A percentile compares a stretch with the other conserved stretches of the same genome.
Evolutionary conservation across 805 yeast species (phyloP).

Genomic region (Jamesozyma hellenica): DNA sequence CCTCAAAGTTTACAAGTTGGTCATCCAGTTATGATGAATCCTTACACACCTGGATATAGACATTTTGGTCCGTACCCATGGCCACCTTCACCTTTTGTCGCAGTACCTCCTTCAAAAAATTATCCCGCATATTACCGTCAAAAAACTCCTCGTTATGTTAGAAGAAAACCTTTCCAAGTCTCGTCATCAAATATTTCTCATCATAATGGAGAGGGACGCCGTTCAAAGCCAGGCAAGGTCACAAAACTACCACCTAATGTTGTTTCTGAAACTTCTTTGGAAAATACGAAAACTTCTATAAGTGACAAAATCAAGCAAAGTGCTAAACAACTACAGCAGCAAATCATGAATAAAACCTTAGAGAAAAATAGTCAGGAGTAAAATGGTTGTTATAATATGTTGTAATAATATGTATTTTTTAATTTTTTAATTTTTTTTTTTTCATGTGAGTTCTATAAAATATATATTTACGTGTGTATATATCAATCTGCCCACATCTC

Average conservation of each 20-base stretch:
- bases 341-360: background rate
- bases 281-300: background rate
- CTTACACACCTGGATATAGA: slow-evolving; percentile 5
- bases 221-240: slow-evolving; percentile 1
- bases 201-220: background rate
- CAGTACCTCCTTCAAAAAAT: background rate
- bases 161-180: slow-evolving; percentile 5
- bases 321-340: slow-evolving; percentile 5
- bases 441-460: too few species aligned
- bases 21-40: background rate
- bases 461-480: too few species aligned
- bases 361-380: background rate
- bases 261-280: background rate
- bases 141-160: slow-evolving; percentile 4
- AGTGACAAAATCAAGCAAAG: slow-evolving; percentile 4
- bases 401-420: too few species aligned
- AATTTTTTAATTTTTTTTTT: too few species aligned
- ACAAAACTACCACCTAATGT: slow-evolving; percentile 2
- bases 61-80: slow-evolving; percentile 4
- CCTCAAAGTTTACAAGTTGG: background rate
- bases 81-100: slow-evolving; percentile 6
- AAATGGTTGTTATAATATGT: too few species aligned
- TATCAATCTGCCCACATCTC: too few species aligned
- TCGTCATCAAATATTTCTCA: background rate
- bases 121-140: slow-evolving; percentile 2